A percentile compares a stretch with the other conserved stretches of the same genome.
Conservation (phyloP, 805 yeast species). For the Isabelozyma pseudorhagii region DNA sequence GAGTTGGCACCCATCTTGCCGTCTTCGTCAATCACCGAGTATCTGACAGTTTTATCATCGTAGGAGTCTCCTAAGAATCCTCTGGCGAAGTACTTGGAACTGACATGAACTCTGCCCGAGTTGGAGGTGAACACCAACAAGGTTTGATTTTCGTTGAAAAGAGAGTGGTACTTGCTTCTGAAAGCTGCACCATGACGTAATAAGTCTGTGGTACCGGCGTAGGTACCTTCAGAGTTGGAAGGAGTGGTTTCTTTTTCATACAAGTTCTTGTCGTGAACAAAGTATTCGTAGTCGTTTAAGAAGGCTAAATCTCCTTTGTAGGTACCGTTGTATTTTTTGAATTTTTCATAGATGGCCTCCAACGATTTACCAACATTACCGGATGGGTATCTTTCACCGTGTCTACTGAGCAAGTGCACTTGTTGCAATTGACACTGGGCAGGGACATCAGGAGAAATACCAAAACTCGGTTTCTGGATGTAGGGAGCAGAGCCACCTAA, state of each 20-base stretch:
- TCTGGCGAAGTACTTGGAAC: constrained; percentile 53
- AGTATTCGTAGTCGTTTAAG: constrained; percentile 52
- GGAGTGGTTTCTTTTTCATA: constrained; percentile 52
- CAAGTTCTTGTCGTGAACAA: constrained; percentile 31
- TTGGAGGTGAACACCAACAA: constrained; percentile 56
- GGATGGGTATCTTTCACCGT: constrained; percentile 70
- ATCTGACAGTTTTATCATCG: constrained; percentile 26
- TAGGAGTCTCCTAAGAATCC: constrained; percentile 54
- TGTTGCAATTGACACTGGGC: constrained; percentile 55
- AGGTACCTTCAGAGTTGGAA: constrained; percentile 41
- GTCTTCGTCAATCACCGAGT: constrained; percentile 46
- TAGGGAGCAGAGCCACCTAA: constrained; percentile 61
- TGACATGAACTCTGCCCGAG: constrained; percentile 52
- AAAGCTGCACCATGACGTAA: constrained; percentile 47
- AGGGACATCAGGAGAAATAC: constrained; percentile 50
- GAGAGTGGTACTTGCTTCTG: constrained; percentile 46
- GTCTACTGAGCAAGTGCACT: constrained; percentile 70
- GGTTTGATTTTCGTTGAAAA: constrained; percentile 32
- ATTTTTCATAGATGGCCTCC: constrained; percentile 23
- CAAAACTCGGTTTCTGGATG: constrained; percentile 48
- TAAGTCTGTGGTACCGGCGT: constrained; percentile 51
- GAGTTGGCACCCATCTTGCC: constrained; percentile 53
- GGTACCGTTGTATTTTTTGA: constrained; percentile 20
- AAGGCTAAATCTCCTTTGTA: constrained; percentile 52
- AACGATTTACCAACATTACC: constrained; percentile 21